Base-by-base conservation (phyloP, 805 yeast species). In the Candida pseudoglaebosa region DNA sequence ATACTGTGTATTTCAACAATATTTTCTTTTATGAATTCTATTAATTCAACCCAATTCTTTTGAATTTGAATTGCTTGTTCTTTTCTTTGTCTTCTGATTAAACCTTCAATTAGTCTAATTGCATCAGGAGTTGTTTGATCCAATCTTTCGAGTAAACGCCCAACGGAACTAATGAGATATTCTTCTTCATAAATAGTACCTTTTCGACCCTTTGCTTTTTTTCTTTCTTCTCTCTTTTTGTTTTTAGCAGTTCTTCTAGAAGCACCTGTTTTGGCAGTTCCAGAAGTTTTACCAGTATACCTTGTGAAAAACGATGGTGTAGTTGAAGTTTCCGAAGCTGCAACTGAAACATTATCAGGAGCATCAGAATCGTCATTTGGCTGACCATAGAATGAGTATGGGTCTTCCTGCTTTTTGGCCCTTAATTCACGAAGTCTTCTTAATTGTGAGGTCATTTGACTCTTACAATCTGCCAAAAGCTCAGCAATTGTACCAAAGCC, bases 121-220 rank as follows among this genome's bases (percentile, higher is more conserved):
- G 93, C 90, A 52, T 93, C 99, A 0, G 78, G 69, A 48, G 77
- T 75, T 0, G 95, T 84, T 47, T 76, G 80, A 32, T 78, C 75
- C 41, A 93, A 62, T 50, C 99, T 77, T 39, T 88, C 97, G 24
- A 88, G 62, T 57, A 93, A 72, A 56, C 99, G 79, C 3, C 95
- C 93, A 42, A 87, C 80, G 3, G 97, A 90, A 49, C 78, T 79
- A 34, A 93, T 82, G 40, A 93, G 75, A 59, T 93, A 93, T 59
- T 93, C 98, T 59, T 93, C 99, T 61, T 93, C 99, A 54, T 93
- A 93, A 15, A 93, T 84, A 5, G 97, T 91, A 34, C 98, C 98
- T 67, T 93, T 93, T 70, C 95, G 88, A 43, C 99, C 99, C 52
- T 95, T 79, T 2, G 99, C 99, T 43, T 80, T 77, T 67, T 93